Evolutionary conservation across 2,329 filamentous ascomycete species (phyloP).

Genomic region (Daldinia sp.): DNA sequence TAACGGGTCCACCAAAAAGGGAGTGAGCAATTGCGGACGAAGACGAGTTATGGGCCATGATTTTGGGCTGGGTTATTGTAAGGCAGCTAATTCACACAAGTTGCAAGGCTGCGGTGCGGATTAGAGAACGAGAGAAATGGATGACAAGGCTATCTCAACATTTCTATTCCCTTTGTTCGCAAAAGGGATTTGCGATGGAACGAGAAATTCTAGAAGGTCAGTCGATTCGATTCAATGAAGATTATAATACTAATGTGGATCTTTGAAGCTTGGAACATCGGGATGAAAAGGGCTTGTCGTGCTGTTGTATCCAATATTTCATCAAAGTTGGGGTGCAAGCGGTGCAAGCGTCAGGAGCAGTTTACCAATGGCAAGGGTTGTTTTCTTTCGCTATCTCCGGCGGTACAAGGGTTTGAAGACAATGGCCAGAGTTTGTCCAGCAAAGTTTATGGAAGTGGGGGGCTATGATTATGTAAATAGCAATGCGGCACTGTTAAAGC

Average conservation of each 20-base stretch:
- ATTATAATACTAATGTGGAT: conserved; percentile 34
- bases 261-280: conserved; percentile 7
- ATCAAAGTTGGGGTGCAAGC: conserved; percentile 19
- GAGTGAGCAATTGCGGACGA: conserved; percentile 45
- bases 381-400: conserved; percentile 22
- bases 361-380: conserved; percentile 29
- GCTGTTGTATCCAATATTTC: conserved; percentile 23
- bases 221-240: conserved; percentile 21
- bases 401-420: conserved; percentile 8
- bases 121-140: conserved; percentile 13
- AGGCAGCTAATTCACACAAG: conserved; percentile 2
- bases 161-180: conserved; percentile 32
- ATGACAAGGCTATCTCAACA: conserved; percentile 34
- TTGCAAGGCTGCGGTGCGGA: conserved; percentile 19
- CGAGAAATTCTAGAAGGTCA: conserved; percentile 5
- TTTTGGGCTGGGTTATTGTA: conserved; percentile 6
- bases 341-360: neutral
- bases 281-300: conserved; percentile 8
- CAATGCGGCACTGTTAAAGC: neutral
- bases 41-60: conserved; percentile 45
- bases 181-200: conserved; percentile 15
- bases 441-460: conserved; percentile 9
- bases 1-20: conserved; percentile 51
- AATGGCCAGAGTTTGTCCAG: neutral
- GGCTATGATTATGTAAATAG: conserved; percentile 1